Conservation (phyloP, 305 asterid genomes). For the Petunia hybrid region DNA sequence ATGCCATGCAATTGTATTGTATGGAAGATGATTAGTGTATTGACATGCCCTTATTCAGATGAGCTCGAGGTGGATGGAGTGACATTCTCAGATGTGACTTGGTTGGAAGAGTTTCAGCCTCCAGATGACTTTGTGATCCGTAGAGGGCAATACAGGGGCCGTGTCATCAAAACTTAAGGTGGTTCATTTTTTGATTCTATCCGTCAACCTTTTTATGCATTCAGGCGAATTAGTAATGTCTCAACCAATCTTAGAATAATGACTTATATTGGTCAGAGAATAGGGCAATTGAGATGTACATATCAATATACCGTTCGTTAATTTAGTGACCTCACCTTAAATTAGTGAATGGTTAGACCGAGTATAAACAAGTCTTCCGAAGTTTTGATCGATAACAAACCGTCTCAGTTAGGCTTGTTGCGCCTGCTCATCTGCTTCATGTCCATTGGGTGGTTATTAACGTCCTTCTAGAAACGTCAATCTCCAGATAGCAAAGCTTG, state of each 20-base stretch:
- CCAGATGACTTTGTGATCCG: conserved; percentile 89
- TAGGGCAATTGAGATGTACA: conserved; percentile 45
- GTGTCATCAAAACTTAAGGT: conserved; percentile 65
- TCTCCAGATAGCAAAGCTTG: background rate
- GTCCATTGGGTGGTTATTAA: background rate
- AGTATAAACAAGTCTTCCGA: background rate
- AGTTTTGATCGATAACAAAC: conserved; percentile 15
- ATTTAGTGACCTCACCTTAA: conserved; percentile 38
- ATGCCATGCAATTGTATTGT: background rate
- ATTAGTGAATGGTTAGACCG: conserved; percentile 19
- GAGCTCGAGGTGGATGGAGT: conserved; percentile 77
- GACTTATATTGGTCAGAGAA: conserved; percentile 29
- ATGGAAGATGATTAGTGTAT: background rate
- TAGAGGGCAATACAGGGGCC: conserved; percentile 93
- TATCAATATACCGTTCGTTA: conserved; percentile 32
- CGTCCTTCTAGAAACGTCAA: background rate
- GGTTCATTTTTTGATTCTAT: conserved; percentile 31
- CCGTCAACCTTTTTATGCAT: conserved; percentile 28
- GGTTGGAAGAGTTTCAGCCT: conserved; percentile 93
- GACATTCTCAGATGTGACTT: conserved; percentile 64
- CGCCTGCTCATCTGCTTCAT: background rate
- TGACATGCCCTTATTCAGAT: conserved; percentile 47
- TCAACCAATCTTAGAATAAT: conserved; percentile 27
- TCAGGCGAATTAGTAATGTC: conserved; percentile 31
- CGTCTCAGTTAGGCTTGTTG: background rate